Conservation (phyloP, 2,329 filamentous ascomycete species). For the Furcasterigmium furcatum region DNA sequence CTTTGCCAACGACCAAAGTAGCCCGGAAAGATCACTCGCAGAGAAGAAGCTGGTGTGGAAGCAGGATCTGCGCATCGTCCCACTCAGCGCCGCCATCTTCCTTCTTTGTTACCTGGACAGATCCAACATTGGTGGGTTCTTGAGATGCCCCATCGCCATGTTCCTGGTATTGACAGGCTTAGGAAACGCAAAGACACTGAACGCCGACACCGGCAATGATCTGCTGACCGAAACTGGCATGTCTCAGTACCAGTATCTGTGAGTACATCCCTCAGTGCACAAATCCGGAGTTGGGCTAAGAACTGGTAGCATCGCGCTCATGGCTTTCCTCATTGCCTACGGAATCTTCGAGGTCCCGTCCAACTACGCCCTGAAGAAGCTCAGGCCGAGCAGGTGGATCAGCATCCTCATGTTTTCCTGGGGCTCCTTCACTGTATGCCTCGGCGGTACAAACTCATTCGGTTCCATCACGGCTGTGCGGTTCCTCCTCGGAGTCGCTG, state of each 20-base stretch:
- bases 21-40: conserved; percentile 2
- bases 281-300: no score
- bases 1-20: background rate
- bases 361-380: conserved; percentile 63
- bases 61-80: conserved; percentile 62
- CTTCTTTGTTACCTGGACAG: conserved; percentile 66
- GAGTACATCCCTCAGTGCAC: conserved; percentile 36
- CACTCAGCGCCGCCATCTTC: conserved; percentile 60
- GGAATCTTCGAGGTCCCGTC: conserved; percentile 61
- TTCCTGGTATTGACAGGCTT: no score
- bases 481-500: conserved; percentile 64
- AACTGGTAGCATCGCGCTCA: conserved; percentile 37
- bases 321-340: conserved; percentile 60
- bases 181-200: conserved; percentile 61
- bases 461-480: conserved; percentile 61
- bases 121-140: conserved; percentile 55
- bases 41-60: conserved; percentile 45
- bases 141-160: no score
- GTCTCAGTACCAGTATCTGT: conserved; percentile 44
- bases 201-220: conserved; percentile 56
- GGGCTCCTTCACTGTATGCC: conserved; percentile 65
- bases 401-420: conserved; percentile 65
- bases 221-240: conserved; percentile 61
- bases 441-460: conserved; percentile 62
- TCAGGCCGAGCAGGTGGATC: conserved; percentile 61